Evolutionary conservation across 176 grass and related monocot genomes (phyloP).

Genomic region (Eragrostis nindensis): DNA sequence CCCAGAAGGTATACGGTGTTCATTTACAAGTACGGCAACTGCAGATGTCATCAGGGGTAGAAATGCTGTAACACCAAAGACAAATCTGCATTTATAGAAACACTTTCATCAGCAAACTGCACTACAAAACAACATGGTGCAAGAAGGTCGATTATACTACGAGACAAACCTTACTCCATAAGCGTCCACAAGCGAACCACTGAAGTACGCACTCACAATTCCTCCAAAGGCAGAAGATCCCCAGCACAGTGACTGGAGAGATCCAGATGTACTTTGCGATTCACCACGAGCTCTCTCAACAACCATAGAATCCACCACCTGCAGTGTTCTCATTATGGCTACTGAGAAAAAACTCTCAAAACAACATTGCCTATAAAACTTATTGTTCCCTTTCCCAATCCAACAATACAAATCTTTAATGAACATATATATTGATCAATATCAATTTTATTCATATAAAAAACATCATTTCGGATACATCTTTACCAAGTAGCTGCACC

Average conservation of each 20-base stretch:
- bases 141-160: conserved; percentile 18
- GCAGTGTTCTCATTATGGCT: conserved; percentile 34
- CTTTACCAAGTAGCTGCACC: conserved; percentile 27
- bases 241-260: conserved; percentile 96
- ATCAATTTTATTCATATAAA: neutral
- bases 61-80: conserved; percentile 98
- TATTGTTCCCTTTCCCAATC: conserved; percentile 3
- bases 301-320: conserved; percentile 99
- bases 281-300: conserved; percentile 98
- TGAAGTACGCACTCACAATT: conserved; percentile 98
- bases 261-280: conserved; percentile 98
- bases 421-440: neutral
- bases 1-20: conserved; percentile 52
- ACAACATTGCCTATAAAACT: conserved; percentile 17
- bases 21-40: conserved; percentile 98
- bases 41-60: conserved; percentile 96
- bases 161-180: conserved; percentile 93
- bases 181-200: conserved; percentile 86
- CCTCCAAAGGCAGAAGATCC: conserved; percentile 97
- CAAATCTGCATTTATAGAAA: conserved; percentile 75
- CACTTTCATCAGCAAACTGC: conserved; percentile 46
- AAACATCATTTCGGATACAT: conserved; percentile 14
- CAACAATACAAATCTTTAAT: neutral
- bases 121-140: conserved; percentile 23
- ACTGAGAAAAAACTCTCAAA: conserved; percentile 44